phyloP scores from a whole-genome alignment of 1,139 yeast species.

The Taphrina flavorubra region DNA sequence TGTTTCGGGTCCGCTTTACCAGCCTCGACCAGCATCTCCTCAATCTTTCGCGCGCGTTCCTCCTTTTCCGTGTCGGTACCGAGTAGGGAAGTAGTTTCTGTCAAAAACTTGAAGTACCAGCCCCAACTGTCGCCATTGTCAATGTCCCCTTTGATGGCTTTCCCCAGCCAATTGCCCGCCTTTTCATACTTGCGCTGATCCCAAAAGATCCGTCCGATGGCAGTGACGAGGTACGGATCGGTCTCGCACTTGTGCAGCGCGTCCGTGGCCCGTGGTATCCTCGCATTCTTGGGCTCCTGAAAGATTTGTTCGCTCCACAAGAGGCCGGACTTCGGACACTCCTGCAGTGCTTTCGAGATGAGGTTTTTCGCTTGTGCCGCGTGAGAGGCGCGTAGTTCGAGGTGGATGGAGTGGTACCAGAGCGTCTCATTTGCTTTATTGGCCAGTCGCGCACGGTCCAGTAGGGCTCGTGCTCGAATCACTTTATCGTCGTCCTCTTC shows the following conservation, averaged over 20 bases:
- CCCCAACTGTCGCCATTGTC: constrained; percentile 79
- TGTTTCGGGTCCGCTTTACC: constrained; percentile 37
- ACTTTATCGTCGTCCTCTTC: constrained; percentile 57
- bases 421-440: constrained; percentile 60
- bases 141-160: constrained; percentile 64
- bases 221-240: constrained; percentile 62
- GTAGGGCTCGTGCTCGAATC: constrained; percentile 70
- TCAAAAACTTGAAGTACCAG: constrained; percentile 61
- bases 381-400: constrained; percentile 64
- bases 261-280: constrained; percentile 70
- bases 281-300: constrained; percentile 58
- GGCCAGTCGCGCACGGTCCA: constrained; percentile 69
- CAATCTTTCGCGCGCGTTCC: constrained; percentile 9
- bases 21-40: constrained; percentile 21
- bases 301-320: constrained; percentile 69
- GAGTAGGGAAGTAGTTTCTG: constrained; percentile 10
- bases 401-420: constrained; percentile 64
- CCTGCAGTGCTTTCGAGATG: constrained; percentile 65
- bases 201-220: constrained; percentile 75
- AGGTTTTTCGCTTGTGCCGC: constrained; percentile 62
- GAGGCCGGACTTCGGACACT: constrained; percentile 63
- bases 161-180: constrained; percentile 76
- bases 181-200: constrained; percentile 66
- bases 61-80: constrained; percentile 12
- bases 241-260: constrained; percentile 74